phyloP scores from a whole-genome alignment of 2,329 filamentous ascomycete genomes.

The Epichloe elymi region DNA sequence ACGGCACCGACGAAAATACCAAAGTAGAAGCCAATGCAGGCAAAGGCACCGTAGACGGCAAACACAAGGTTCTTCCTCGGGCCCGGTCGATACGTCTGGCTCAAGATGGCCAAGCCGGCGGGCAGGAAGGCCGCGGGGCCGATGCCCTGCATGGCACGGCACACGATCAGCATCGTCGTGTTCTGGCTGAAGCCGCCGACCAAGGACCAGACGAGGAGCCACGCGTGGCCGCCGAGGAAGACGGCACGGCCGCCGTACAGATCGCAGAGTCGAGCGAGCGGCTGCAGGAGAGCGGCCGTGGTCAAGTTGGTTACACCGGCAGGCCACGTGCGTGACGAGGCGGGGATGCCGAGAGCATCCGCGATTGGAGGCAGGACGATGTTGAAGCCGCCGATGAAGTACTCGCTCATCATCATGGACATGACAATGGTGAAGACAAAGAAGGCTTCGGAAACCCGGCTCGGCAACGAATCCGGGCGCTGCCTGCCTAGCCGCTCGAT shows the following conservation, averaged over 20 bases:
- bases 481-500: constrained; percentile 50
- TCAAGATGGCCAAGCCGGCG: constrained; percentile 57
- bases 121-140: constrained; percentile 58
- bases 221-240: constrained; percentile 45
- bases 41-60: constrained; percentile 44
- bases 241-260: constrained; percentile 49
- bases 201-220: constrained; percentile 58
- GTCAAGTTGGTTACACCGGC: constrained; percentile 48
- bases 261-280: constrained; percentile 48
- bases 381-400: constrained; percentile 64
- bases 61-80: constrained; percentile 59
- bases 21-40: constrained; percentile 44
- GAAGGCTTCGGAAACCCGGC: constrained; percentile 40
- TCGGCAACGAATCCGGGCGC: constrained; percentile 42
- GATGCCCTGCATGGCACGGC: constrained; percentile 61
- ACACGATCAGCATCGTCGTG: constrained; percentile 58
- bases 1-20: constrained; percentile 58
- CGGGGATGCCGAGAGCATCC: constrained; percentile 49
- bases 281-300: constrained; percentile 44
- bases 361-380: constrained; percentile 58
- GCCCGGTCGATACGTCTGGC: constrained; percentile 55
- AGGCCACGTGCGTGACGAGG: constrained; percentile 48
- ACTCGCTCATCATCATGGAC: constrained; percentile 56
- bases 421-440: constrained; percentile 50
- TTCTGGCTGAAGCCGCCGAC: constrained; percentile 56